Evolutionary conservation across 805 yeast species (phyloP).

Genomic region (Teunomyces funiuensis): DNA sequence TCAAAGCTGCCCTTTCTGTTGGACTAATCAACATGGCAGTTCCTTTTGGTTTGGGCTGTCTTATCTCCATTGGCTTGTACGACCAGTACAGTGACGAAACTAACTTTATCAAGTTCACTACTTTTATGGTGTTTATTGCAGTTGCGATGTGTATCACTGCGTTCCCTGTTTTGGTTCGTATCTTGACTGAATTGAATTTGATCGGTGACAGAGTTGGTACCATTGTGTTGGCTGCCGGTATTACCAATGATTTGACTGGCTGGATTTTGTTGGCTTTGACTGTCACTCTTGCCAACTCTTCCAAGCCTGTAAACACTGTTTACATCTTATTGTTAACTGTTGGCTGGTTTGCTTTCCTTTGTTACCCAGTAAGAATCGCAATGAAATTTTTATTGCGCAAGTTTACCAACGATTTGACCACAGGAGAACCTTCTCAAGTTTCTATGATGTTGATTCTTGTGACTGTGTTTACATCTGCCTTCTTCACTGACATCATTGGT

Average conservation of each 20-base stretch:
- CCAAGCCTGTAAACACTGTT: constrained; percentile 64
- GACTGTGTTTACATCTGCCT: constrained; percentile 63
- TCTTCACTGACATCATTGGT: constrained; percentile 80
- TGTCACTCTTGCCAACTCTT: constrained; percentile 73
- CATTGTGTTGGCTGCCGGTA: constrained; percentile 78
- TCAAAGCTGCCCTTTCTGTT: constrained; percentile 61
- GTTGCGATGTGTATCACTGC: constrained; percentile 86
- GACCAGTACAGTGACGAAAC: constrained; percentile 44
- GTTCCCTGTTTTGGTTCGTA: constrained; percentile 80
- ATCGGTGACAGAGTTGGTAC: constrained; percentile 71
- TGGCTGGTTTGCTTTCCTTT: constrained; percentile 67
- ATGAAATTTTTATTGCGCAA: constrained; percentile 46
- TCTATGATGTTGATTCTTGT: constrained; percentile 57
- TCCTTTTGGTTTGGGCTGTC: constrained; percentile 80
- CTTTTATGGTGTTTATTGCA: constrained; percentile 77
- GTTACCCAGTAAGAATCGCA: constrained; percentile 54
- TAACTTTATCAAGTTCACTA: constrained; percentile 50
- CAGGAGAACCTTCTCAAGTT: constrained; percentile 61
- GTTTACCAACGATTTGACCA: constrained; percentile 53
- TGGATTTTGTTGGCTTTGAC: constrained; percentile 78
- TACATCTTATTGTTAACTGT: constrained; percentile 64
- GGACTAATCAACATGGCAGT: constrained; percentile 72
- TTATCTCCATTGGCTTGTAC: constrained; percentile 66
- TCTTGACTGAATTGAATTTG: constrained; percentile 68
- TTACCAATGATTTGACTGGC: constrained; percentile 74